Base-by-base conservation (phyloP, 1,284 basidiomycete genomes). In the Amylostereum areolatum region DNA sequence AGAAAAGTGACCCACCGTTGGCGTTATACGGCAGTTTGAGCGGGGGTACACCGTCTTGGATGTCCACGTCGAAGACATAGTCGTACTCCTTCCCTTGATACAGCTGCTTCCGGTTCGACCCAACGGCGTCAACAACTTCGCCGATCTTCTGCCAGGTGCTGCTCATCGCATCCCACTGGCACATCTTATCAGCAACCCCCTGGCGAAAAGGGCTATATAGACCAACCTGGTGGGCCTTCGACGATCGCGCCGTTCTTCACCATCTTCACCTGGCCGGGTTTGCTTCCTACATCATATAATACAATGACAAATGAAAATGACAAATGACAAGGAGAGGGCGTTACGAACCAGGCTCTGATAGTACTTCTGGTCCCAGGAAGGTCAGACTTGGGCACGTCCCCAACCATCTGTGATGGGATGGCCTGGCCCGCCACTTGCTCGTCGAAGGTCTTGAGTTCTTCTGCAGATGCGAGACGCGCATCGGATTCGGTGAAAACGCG, bases 1-100 rank as follows among this genome's bases (percentile, higher is more conserved):
- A 40, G 12, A 7, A 31, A 27, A 25, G 1, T n/a, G 29, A 47
- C 81, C 53, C 56, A 91, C 93, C 92, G 41, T 80, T 80, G 10
- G 79, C 81, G 63, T 98, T 98, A 68, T 91, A 99, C 0, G 96
- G 95, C 31, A 99, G 77, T 63, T 98, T 98, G 55, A 99, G 75
- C 5, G 94, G 87, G 5, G 96, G 95, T 25, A 82, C 83, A 5
- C 93, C 96, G 56, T 98, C 96, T 55, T 92, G 78, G 29, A 98
- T 88, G 62, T 98, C 96, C 18, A 99, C 95, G 61, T 98, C 95
- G 61, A 99, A 99, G 6, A 99, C 96, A 61, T 97, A 96, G 69
- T 99, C 97, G 62, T 95, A 99, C 68, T 98, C 96, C 63, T 87
- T 86, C 30, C 97, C 97, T 57, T 91, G 69, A 64, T 89, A 88